Conservation (phyloP, 192 early-diverging fungal genomes). For the Podila clonocystis region DNA sequence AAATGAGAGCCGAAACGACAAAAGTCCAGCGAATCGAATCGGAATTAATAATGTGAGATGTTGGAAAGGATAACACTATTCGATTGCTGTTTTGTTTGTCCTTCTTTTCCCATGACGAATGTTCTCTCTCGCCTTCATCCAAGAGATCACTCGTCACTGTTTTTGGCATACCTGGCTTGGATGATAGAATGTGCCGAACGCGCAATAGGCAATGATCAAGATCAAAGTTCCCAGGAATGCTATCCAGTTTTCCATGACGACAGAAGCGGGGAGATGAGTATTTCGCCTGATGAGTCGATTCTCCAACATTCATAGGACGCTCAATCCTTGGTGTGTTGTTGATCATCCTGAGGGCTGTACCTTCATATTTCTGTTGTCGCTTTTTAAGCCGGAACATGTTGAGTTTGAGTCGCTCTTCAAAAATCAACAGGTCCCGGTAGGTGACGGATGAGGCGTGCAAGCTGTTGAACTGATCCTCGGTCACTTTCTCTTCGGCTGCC, state of each 20-base stretch:
- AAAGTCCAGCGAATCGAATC: neutral
- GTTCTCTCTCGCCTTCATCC: no score
- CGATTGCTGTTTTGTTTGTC: no score
- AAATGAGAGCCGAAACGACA: neutral
- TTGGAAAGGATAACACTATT: neutral
- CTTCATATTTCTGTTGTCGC: slow-evolving; percentile 79
- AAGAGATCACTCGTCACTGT: no score
- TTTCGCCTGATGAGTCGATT: neutral
- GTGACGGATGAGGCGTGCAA: slow-evolving; percentile 52
- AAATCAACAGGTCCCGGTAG: slow-evolving; percentile 82
- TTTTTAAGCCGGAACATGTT: slow-evolving; percentile 73
- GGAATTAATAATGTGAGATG: neutral
- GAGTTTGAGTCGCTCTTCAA: slow-evolving; percentile 82
- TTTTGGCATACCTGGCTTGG: slow-evolving; percentile 58
- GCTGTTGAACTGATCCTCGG: slow-evolving; percentile 42
- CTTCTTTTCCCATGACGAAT: no score
- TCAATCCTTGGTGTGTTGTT: neutral
- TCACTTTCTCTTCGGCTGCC: slow-evolving; percentile 35
- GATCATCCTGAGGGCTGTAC: slow-evolving; percentile 40
- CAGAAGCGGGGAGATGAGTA: neutral
- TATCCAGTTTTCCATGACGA: neutral
- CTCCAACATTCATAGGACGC: no score
- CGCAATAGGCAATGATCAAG: slow-evolving; percentile 54
- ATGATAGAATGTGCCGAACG: slow-evolving; percentile 61
- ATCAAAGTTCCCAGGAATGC: slow-evolving; percentile 44